Evolutionary conservation across 805 yeast genomes (phyloP).

Genomic region (Wickerhamiella kurtzmanii): DNA sequence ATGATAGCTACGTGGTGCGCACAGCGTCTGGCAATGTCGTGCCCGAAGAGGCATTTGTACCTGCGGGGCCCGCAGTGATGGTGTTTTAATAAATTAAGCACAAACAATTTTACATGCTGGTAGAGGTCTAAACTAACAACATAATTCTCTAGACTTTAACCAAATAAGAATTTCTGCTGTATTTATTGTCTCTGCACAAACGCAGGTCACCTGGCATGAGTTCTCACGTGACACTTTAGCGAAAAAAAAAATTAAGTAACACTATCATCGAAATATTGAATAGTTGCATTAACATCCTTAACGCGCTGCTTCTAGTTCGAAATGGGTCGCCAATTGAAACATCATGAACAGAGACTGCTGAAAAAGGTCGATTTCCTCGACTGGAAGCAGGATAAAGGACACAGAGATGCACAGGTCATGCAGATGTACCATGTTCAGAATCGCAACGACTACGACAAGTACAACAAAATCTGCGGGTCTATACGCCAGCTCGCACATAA

Average conservation of each 20-base stretch:
- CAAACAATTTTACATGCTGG: no score
- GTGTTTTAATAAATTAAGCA: not conserved
- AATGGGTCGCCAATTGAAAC: slow-evolving; percentile 55
- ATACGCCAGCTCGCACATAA: slow-evolving; percentile 77
- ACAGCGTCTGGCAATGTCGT: not conserved
- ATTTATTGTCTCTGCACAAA: no score
- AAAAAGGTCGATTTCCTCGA: slow-evolving; percentile 93
- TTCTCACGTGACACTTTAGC: no score
- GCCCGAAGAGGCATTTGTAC: not conserved
- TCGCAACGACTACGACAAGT: slow-evolving; percentile 90
- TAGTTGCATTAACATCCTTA: no score
- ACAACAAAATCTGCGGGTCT: slow-evolving; percentile 85
- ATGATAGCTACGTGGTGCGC: not conserved
- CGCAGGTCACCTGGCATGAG: no score
- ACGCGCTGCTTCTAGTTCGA: no score
- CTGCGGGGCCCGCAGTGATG: not conserved
- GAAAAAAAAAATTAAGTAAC: not conserved
- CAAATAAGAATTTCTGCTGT: no score
- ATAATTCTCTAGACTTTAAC: no score
- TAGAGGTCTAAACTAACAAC: no score
- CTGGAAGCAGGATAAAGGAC: slow-evolving; percentile 94
- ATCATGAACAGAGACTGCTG: slow-evolving; percentile 88
- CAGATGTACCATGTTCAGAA: slow-evolving; percentile 84
- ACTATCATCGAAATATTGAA: not conserved
- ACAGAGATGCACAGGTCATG: slow-evolving; percentile 94